Base-by-base conservation (phyloP, 1,139 yeast species). In the Geotrichum siamense region DNA sequence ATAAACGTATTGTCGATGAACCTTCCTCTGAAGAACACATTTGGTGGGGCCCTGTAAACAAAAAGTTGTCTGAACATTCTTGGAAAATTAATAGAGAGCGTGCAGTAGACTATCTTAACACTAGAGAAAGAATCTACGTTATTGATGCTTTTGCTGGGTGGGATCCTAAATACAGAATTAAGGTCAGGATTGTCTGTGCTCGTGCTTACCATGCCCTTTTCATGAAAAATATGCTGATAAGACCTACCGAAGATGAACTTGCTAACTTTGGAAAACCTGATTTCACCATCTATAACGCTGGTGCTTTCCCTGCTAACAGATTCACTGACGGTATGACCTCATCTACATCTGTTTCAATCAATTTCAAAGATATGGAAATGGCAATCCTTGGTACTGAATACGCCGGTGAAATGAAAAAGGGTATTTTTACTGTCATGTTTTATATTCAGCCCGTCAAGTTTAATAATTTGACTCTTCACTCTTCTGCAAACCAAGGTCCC, bases 21-120 rank as follows among this genome's bases (percentile, higher is more conserved):
- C 82, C 76, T 56, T 74, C 91, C 44, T 87, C 96, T 32, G 68
- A 76, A 48, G 77, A 84, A 52, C 72, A 87, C 63, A 79, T 91
- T 58, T 91, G 98, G 97, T 91, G 98, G 98, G 98, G 98, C 26
- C 97, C 97, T 8, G 98, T 91, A 58, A 91, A 91, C 73, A 86
- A 83, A 70, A 84, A 89, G 70, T 91, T 91, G 59, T 82, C 86
- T 53, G 96, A 86, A 69, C 79, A 82, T 63, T 87, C 96, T 36
- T 91, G 97, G 97, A 78, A 81, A 61, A 89, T 91, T 59, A 85
- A 93, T 65, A 82, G 95, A 66, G 91, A 91, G 56, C 84, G 98
- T 71, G 97, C 98, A 47, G 78, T 89, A 58, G 98, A 91, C 69
- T 91, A 87, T 73, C 78, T 91, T 65, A 84, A 95, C 75, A 91